Evolutionary conservation across 176 grass and related monocot species (phyloP), one percentile per base, ranked within the genome.

Genomic region (Poa annua): DNA sequence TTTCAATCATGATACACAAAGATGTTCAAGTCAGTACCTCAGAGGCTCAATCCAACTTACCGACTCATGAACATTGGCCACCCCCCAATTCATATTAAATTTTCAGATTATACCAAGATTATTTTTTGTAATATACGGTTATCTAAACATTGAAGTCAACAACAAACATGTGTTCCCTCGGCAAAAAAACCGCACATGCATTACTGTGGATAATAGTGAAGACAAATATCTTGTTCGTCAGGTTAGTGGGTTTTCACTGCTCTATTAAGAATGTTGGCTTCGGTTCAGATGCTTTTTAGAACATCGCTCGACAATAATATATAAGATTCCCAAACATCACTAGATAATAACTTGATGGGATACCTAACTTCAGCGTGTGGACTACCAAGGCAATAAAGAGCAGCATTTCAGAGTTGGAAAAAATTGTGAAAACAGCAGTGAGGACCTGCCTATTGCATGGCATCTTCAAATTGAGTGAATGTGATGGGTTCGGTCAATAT

Each of bases 301-400:
- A 35, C 63, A 35, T 66, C 29, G 34, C 32, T 35, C 0, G 15
- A 9, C 14, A 65, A 65, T 73, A 5, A 29, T 48, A 29, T 49
- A 29, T 5, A 72, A 17, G 49, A 35, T 66, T 6, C 39, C 26
- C 38, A 49, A 17, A 34, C 19, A 83, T 74, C 25, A 62, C 38
- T 49, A 83, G 17, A 83, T 11, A 24, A 71, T 34, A 82, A 82
- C 67, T 45, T 21, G 16, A 72, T 60, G 17, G 2, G 36, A 83
- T 47, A 4, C 54, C 25, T 47, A 47, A 60, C 22, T 82, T 57
- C 49, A 45, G 4, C 11, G 3, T 59, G 33, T 4, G 0, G 3
- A 57, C 3, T 47, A 56, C 10, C 24, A 72, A 33, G 6, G 9
- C 35, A 44, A 47, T 39, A 42, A 17, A 72, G 38, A 49, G 35